Percentiles rank a stretch among this genome's conserved stretches.
Conservation (phyloP, 208 protist species). For the Acanthamoeba divionensis region DNA sequence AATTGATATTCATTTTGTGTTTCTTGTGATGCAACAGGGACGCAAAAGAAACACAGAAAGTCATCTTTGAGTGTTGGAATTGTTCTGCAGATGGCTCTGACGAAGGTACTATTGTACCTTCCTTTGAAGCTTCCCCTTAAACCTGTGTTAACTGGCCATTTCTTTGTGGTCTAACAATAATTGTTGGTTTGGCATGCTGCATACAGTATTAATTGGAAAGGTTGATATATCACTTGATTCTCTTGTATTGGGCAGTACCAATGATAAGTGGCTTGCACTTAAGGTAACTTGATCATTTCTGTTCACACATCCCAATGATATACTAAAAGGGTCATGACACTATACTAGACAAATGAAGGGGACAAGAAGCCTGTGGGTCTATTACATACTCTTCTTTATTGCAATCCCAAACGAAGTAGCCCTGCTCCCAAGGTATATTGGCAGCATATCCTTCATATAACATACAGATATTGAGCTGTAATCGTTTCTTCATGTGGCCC, state of each 20-base stretch:
- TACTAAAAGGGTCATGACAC: too few species aligned
- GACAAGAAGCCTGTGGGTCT: neutral
- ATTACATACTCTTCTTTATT: neutral
- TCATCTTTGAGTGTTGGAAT: neutral
- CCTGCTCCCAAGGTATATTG: neutral
- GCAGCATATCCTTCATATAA: neutral
- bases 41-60: neutral
- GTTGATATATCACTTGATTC: neutral
- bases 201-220: neutral
- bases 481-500: neutral
- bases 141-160: neutral
- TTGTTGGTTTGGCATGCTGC: neutral
- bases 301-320: too few species aligned
- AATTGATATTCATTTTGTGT: neutral
- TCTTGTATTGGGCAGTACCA: neutral
- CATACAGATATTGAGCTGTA: neutral
- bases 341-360: too few species aligned
- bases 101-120: neutral
- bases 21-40: neutral
- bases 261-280: neutral
- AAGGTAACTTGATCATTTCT: too few species aligned
- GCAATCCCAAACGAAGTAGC: neutral
- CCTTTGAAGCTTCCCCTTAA: neutral
- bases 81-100: neutral
- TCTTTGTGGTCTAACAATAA: neutral